Base-by-base conservation (phyloP, 1,284 basidiomycete genomes). In the Ustilago crameri region DNA sequence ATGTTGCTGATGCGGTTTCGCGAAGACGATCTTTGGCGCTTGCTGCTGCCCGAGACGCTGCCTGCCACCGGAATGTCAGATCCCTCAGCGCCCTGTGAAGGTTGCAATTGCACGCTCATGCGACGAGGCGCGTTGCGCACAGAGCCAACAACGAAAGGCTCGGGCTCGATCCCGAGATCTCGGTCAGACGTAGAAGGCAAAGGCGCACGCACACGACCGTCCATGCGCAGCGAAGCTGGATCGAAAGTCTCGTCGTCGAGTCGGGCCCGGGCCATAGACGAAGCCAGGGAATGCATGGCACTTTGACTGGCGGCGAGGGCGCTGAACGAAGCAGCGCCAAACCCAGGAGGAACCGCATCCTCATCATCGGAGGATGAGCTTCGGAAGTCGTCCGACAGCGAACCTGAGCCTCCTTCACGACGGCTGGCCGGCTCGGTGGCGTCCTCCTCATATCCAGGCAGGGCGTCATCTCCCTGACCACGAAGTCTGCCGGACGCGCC, bases 141-240 rank as follows among this genome's bases (percentile, higher is more conserved):
- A 9, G 62, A 72, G 27, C 69, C 69, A 20, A 67, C 69, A 9
- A 73, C 57, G 27, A 73, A 73, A 1, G 46, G 15, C 14, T 67
- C 69, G 14, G 64, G n/a, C 5, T 71, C 68, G 1, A 26, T 37
- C 18, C 51, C 62, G 18, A 56, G 44, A 20, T 64, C 65, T 26
- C 70, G 43, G 35, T 48, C 56, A 9, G 50, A 47, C 20, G 46
- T 26, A 2, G 70, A 61, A 14, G 64, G 38, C 4, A 46, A 56
- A 1, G 67, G 63, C 10, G 67, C 68, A n/a, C 53, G 50, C 3
- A 75, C 62, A 18, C 74, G 59, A 5, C 75, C 73, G 23, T 79
- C 76, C 47, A 75, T 59, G 37, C 75, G 59, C 12, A 79, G 65
- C 34, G 75, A 77, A 32, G 76, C 76, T 3, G 76, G 76, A 41